Base-by-base conservation (phyloP, 768 basidiomycete genomes). In the Floccularia luteovirens region DNA sequence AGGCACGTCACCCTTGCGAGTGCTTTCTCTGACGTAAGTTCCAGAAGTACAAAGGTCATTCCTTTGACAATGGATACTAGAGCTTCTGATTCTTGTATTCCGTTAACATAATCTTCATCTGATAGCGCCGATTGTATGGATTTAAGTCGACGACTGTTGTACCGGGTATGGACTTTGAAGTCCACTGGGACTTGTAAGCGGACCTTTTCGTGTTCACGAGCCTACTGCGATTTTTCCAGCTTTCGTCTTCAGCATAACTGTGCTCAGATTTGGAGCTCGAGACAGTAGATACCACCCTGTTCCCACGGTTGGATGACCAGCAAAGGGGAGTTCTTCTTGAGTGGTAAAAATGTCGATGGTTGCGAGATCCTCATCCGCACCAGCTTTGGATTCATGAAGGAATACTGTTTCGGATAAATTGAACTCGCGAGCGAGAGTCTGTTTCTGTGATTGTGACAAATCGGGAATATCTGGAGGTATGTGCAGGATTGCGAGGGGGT, bases 371-470 rank as follows among this genome's bases (percentile, higher is more conserved):
- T 42, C n/a, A 0, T 48, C 3, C 8, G 37, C 44, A 23, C 52
- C 50, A 7, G 36, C 16, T 11, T 45, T 41, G 12, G 46, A 44
- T 38, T 63, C 58, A 44, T 70, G 66, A 1, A 66, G 54, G 48
- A 71, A 70, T 22, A 71, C 66, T 0, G 70, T 72, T 36, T 72
- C 71, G 3, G 70, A 68, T 39, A 70, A 58, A 45, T 74, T 71
- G 53, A 74, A 74, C 44, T 72, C 71, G 19, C 61, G 57, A 2
- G 71, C 69, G 39, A 71, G 63, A 10, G 43, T 53, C 39, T 67
- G 68, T 43, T 71, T 71, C 40, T 67, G 58, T 4, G 45, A 32
- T 39, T 66, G 66, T 2, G 65, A 46, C 16, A 69, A 51, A 1
- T 43, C 20, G 31, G 32, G 16, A 5, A 48, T 36, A 3, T 51